Percentiles rank a stretch among this genome's conserved stretches.
Evolutionary conservation across 208 protist genomes (phyloP).

Genomic region (Trypanosomatidae sp.): DNA sequence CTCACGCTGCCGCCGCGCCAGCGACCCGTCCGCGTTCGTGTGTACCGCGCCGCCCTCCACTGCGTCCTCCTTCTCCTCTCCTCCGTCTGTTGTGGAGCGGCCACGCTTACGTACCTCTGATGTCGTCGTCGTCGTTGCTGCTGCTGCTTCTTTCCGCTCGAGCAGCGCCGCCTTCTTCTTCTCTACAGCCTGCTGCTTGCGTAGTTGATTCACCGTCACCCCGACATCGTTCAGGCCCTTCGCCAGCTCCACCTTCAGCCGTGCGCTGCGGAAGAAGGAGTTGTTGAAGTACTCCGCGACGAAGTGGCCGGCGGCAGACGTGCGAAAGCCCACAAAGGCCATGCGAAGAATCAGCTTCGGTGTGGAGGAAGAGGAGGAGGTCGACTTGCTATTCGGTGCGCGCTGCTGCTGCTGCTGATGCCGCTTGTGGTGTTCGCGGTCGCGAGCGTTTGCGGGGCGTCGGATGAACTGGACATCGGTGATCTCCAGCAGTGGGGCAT

Average conservation of each 20-base stretch:
- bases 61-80: neutral
- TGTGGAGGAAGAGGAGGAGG: no score
- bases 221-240: constrained; percentile 71
- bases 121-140: neutral
- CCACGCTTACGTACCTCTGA: neutral
- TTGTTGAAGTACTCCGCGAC: constrained; percentile 92
- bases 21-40: neutral
- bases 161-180: no score
- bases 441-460: constrained; percentile 8
- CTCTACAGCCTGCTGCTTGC: constrained; percentile 19
- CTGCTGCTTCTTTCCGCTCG: no score
- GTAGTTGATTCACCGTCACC: constrained; percentile 62
- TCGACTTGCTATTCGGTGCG: no score
- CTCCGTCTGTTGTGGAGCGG: neutral
- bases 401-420: neutral
- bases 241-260: constrained; percentile 88
- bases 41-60: constrained; percentile 7
- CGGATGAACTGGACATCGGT: constrained; percentile 72
- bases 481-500: constrained; percentile 87
- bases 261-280: constrained; percentile 94
- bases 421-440: constrained; percentile 15
- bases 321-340: constrained; percentile 96
- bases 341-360: constrained; percentile 83
- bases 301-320: constrained; percentile 76
- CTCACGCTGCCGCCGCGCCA: constrained; percentile 33